phyloP scores from a whole-genome alignment of 1,139 yeast genomes.

The Ogataea hybrid region DNA sequence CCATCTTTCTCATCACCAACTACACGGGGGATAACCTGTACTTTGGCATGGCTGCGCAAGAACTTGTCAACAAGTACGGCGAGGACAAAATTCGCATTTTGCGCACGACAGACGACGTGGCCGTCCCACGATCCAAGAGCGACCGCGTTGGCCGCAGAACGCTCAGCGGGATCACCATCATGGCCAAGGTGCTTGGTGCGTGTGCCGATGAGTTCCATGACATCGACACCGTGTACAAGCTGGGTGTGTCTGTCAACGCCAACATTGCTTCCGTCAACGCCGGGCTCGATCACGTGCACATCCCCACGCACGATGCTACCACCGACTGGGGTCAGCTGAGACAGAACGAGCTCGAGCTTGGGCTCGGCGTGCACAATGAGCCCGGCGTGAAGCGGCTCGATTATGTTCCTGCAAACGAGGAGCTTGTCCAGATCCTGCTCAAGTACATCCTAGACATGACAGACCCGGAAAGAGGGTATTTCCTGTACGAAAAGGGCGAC shows the following conservation, averaged over 20 bases:
- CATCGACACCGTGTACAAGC: constrained; percentile 35
- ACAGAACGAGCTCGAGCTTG: constrained; percentile 43
- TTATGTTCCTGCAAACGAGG: constrained; percentile 43
- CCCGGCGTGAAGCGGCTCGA: constrained; percentile 45
- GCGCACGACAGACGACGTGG: constrained; percentile 44
- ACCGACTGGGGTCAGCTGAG: constrained; percentile 34
- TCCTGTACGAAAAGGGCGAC: constrained; percentile 38
- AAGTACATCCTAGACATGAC: constrained; percentile 36
- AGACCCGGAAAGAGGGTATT: constrained; percentile 42
- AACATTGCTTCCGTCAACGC: constrained; percentile 47
- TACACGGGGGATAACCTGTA: constrained; percentile 62
- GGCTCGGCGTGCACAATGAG: constrained; percentile 55
- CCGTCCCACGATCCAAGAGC: constrained; percentile 44
- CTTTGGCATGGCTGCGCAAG: constrained; percentile 50
- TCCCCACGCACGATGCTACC: constrained; percentile 43
- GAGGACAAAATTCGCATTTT: constrained; percentile 47
- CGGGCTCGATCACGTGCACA: constrained; percentile 50
- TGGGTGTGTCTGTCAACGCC: constrained; percentile 39
- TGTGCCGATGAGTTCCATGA: constrained; percentile 39
- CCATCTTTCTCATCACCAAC: constrained; percentile 52
- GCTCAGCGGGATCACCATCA: constrained; percentile 44
- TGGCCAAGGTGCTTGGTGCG: constrained; percentile 46
- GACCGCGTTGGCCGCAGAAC: constrained; percentile 51
- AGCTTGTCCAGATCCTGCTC: constrained; percentile 39
- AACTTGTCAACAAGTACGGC: constrained; percentile 18